These are phyloP conservation scores for Melanogaster broomeanus DNA, from an alignment of 768 basidiomycete species.

Conservation along the genomic window DNA sequence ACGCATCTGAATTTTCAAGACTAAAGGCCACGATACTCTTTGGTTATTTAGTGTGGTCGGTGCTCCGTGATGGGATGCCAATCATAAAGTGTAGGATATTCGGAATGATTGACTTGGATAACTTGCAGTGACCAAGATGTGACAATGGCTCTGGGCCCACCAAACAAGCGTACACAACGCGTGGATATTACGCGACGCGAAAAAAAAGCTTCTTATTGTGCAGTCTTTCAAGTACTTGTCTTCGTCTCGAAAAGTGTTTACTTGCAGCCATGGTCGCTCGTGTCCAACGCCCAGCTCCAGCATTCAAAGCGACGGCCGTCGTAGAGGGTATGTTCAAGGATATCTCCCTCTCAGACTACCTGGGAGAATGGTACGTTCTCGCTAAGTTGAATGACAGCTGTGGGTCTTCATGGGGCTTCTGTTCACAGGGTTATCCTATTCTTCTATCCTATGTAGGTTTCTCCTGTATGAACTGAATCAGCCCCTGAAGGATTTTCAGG, in stretches of 20 bases:
- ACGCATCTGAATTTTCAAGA: too few relatives aligned
- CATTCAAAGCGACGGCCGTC: slow-evolving; percentile 76
- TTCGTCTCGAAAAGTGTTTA: neutral
- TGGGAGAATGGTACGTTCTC: slow-evolving; percentile 72
- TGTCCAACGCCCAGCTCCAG: slow-evolving; percentile 84
- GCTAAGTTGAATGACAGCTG: slow-evolving; percentile 1
- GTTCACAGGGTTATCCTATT: slow-evolving; percentile 80
- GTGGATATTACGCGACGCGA: slow-evolving; percentile 14
- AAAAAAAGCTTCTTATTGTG: neutral
- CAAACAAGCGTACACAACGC: slow-evolving; percentile 34
- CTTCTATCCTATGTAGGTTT: slow-evolving; percentile 88
- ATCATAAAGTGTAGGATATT: too few relatives aligned
- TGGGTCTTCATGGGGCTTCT: neutral
- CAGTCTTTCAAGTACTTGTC: neutral
- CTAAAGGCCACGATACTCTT: too few relatives aligned
- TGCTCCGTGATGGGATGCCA: too few relatives aligned
- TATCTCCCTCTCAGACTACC: slow-evolving; percentile 68
- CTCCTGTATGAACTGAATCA: neutral
- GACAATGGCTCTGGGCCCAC: too few relatives aligned
- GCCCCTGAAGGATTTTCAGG: slow-evolving; percentile 37
- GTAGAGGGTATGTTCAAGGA: slow-evolving; percentile 78
- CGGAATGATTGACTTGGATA: too few relatives aligned
- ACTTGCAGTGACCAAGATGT: too few relatives aligned
- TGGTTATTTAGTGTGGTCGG: too few relatives aligned
- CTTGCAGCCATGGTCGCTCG: slow-evolving; percentile 41